Conservation (phyloP, 1,284 basidiomycete genomes). For the Marasmius sp. region DNA sequence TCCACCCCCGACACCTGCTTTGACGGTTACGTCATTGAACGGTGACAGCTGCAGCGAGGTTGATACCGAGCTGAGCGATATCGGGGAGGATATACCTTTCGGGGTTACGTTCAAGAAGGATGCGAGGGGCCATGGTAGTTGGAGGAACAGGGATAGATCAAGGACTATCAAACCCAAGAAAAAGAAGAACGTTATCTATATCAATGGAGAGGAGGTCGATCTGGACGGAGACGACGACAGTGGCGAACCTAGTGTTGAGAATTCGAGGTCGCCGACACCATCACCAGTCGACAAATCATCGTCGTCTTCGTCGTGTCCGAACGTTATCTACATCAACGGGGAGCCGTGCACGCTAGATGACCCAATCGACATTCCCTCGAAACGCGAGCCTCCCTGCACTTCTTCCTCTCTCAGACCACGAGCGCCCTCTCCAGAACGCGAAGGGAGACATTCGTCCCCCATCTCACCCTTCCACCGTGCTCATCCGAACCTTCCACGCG, state of each 20-base stretch:
- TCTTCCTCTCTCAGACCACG: not conserved
- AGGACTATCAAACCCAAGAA: not conserved
- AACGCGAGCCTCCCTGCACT: not conserved
- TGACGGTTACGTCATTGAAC: not conserved
- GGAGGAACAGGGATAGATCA: not conserved
- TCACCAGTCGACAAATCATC: not conserved
- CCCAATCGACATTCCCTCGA: not conserved
- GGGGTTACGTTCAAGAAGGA: not conserved
- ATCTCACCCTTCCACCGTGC: not conserved
- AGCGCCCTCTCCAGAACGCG: not conserved
- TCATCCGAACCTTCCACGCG: not conserved
- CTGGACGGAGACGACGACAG: not conserved
- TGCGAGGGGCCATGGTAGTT: not conserved
- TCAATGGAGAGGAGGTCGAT: slow-evolving; percentile 2
- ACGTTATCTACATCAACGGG: not conserved
- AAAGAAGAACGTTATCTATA: slow-evolving; percentile 2
- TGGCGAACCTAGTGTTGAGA: not conserved
- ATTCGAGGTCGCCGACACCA: not conserved
- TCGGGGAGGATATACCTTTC: not conserved
- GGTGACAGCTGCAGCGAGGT: not conserved
- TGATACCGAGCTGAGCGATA: not conserved
- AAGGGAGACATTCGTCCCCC: not conserved
- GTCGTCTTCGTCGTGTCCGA: not conserved
- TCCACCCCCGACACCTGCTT: not conserved
- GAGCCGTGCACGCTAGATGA: not conserved